Evolutionary conservation across 2,329 filamentous ascomycete species (phyloP).

Genomic region (Monilinia fructicola): DNA sequence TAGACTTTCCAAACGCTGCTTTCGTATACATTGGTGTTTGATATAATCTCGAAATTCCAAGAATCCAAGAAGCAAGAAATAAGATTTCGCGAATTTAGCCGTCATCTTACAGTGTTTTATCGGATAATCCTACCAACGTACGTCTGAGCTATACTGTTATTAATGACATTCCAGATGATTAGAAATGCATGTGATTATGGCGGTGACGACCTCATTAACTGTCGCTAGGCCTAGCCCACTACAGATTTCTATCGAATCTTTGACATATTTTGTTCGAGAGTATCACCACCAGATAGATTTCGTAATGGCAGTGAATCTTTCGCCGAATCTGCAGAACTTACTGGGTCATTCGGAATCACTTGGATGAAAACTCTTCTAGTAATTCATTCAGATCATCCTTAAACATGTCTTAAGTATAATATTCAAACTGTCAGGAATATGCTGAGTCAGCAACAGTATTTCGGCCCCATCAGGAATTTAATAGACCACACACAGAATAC

Average conservation of each 20-base stretch:
- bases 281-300: not conserved
- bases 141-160: not conserved
- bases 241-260: not conserved
- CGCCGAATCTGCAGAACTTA: not conserved
- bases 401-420: not conserved
- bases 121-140: not conserved
- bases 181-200: not conserved
- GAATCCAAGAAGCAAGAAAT: not conserved
- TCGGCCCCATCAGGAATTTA: no score
- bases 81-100: no score
- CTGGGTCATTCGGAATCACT: not conserved
- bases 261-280: not conserved
- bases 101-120: not conserved
- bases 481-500: no score
- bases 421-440: no score
- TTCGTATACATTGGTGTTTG: not conserved
- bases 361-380: not conserved
- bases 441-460: no score
- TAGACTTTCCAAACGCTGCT: not conserved
- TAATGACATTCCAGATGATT: not conserved
- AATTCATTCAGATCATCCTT: not conserved
- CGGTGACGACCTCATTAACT: no score
- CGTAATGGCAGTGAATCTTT: not conserved
- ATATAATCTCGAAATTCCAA: not conserved
- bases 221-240: not conserved